phyloP scores from a whole-genome alignment of 306 rosid genomes.

The Prunus kanzakura region DNA sequence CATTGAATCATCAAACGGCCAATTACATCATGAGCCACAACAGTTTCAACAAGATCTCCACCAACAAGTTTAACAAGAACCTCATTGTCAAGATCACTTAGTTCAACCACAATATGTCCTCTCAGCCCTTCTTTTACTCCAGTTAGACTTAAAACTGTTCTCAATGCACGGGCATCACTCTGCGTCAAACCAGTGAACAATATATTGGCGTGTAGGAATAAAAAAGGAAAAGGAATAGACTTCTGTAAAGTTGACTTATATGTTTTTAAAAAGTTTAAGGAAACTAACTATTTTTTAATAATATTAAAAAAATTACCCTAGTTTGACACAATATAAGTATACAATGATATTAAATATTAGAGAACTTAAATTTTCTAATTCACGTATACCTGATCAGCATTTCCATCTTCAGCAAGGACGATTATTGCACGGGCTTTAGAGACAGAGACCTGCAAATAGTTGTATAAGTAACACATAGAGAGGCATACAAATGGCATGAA shows the following conservation, averaged over 20 bases:
- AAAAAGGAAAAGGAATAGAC: too few relatives aligned
- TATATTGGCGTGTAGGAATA: too few relatives aligned
- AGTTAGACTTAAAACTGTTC: conserved; percentile 84
- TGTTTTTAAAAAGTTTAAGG: too few relatives aligned
- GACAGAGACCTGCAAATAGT: conserved; percentile 65
- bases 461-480: conserved; percentile 11
- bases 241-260: too few relatives aligned
- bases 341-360: conserved; percentile 3
- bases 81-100: conserved; percentile 89
- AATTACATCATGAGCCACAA: conserved; percentile 94
- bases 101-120: conserved; percentile 90
- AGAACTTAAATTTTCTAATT: conserved; percentile 14
- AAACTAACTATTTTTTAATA: too few relatives aligned
- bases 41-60: conserved; percentile 92
- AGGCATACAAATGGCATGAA: conserved; percentile 6
- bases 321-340: background rate
- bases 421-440: conserved; percentile 91
- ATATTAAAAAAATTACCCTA: too few relatives aligned
- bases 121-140: conserved; percentile 83
- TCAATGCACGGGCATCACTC: conserved; percentile 95
- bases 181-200: conserved; percentile 38
- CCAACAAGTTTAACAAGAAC: conserved; percentile 95
- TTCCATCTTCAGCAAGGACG: conserved; percentile 92
- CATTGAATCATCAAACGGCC: conserved; percentile 98
- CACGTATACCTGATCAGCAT: conserved; percentile 82